These are phyloP conservation scores for Pulveroboletus ravenelii DNA, from an alignment of 768 basidiomycete species.

Conservation along the genomic window DNA sequence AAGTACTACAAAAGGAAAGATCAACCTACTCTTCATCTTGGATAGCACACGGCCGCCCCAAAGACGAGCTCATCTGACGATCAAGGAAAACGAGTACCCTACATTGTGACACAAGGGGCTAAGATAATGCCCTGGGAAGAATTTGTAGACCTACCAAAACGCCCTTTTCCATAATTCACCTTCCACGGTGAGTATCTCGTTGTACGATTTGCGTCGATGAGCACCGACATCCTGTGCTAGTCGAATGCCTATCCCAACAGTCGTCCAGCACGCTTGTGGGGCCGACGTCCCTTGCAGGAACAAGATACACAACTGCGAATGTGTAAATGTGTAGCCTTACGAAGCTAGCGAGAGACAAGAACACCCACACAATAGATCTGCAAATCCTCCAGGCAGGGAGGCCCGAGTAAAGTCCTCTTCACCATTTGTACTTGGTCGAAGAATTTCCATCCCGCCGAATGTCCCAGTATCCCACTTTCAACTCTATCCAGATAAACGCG, in stretches of 20 bases:
- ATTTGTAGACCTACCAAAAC: slow-evolving; percentile 35
- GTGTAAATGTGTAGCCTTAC: background rate
- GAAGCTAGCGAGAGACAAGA: slow-evolving; percentile 4
- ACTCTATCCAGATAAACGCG: slow-evolving; percentile 40
- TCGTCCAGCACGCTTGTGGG: slow-evolving; percentile 64
- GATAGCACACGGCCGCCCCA: slow-evolving; percentile 64
- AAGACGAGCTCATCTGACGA: slow-evolving; percentile 37
- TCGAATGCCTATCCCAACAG: slow-evolving; percentile 57
- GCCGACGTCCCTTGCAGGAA: slow-evolving; percentile 55
- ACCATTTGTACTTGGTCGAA: slow-evolving; percentile 53
- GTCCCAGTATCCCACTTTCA: slow-evolving; percentile 29
- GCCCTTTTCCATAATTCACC: slow-evolving; percentile 58
- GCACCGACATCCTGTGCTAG: slow-evolving; percentile 58
- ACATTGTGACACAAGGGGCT: background rate
- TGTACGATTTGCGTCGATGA: slow-evolving; percentile 38
- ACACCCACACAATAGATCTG: slow-evolving; percentile 58
- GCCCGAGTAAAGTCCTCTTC: slow-evolving; percentile 51
- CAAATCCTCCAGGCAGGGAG: slow-evolving; percentile 62
- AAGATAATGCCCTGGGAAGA: background rate
- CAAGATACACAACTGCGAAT: slow-evolving; percentile 44
- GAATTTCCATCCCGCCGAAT: slow-evolving; percentile 51
- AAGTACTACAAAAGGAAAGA: background rate
- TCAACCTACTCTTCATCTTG: slow-evolving; percentile 64
- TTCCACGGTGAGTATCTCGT: slow-evolving; percentile 36
- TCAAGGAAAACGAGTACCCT: slow-evolving; percentile 32